Evolutionary conservation across 192 early-diverging fungal species (phyloP), one percentile per base, ranked within the genome.

Genomic region (Podochytrium sp.): DNA sequence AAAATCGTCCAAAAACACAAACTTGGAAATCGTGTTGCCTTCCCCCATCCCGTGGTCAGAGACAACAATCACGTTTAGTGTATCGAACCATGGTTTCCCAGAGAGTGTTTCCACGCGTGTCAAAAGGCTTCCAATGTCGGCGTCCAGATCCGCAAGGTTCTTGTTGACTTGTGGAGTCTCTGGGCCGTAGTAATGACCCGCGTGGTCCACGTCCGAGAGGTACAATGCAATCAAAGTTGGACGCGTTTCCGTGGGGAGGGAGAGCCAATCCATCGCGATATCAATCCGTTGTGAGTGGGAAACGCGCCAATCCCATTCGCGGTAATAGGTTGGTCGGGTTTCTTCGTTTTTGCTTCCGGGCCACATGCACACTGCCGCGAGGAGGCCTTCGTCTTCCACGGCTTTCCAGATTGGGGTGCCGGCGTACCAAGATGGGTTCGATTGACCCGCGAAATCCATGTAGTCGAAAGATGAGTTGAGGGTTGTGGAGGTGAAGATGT

Each of bases 21-120:
- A 81, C 43, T 85, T 74, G 4, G 79, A 62, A 3, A 35, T 10
- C 12, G 69, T 69, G 30, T 50, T 70, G 33, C 79, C 76, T 42
- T 83, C 81, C 0, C 90, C 81, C 96, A 97, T 96, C 5, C 96
- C 96, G 49, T 97, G 96, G 76, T 97, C 96, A 71, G 92, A 94
- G 2, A 80, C 80, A 29, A 86, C 71, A 14, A 83, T 53, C 1
- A 95, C 41, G 71, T 95, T 91, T 27, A 93, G 90, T 12, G 84
- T 7, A n/a, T 87, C 40, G 16, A 14, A 65, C 63, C 63, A 65
- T 29, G 12, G 10, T 20, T 23, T 10, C 12, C n/a, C 30, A 1
- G 50, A 2, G 1, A 56, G n/a, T 14, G 35, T 20, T 6, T 68
- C 81, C 0, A 75, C 51, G 20, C 84, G 87, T 0, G 73, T 38